Percentiles rank a stretch among this genome's conserved stretches.
Evolutionary conservation across 1,284 basidiomycete species (phyloP).

Genomic region (Leccinum subatratum): DNA sequence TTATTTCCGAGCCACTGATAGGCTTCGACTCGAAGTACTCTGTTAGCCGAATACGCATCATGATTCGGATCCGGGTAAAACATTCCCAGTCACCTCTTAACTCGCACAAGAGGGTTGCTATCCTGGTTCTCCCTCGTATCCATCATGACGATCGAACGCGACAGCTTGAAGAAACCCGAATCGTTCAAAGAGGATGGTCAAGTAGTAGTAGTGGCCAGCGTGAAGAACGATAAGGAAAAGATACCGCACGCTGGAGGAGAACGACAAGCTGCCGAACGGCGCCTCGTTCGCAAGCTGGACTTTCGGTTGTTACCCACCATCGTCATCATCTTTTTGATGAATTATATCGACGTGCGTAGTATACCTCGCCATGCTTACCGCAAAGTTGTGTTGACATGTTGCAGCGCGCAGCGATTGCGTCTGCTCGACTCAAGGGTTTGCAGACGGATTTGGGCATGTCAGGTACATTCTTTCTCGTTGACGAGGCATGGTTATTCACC

Average conservation of each 20-base stretch:
- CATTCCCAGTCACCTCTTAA: background rate
- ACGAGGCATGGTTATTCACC: background rate
- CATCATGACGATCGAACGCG: conserved; percentile 18
- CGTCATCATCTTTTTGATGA: conserved; percentile 62
- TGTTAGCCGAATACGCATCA: background rate
- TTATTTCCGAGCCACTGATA: background rate
- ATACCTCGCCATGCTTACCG: background rate
- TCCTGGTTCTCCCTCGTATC: background rate
- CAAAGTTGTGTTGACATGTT: background rate
- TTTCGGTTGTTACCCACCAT: conserved; percentile 57
- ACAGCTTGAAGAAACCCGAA: conserved; percentile 18
- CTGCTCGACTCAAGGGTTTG: conserved; percentile 2
- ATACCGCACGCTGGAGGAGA: conserved; percentile 4
- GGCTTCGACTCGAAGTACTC: background rate
- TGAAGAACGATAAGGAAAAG: background rate
- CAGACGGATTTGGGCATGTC: conserved; percentile 2
- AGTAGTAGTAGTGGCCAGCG: background rate
- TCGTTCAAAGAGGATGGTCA: conserved; percentile 7
- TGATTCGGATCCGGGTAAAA: background rate
- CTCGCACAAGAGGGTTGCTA: background rate
- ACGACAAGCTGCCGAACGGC: conserved; percentile 35
- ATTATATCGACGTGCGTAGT: conserved; percentile 59
- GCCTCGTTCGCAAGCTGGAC: conserved; percentile 53
- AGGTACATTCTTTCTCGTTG: background rate
- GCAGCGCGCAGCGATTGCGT: conserved; percentile 54